A percentile compares a stretch with the other conserved stretches of the same genome.
Conservation (phyloP, 2,329 filamentous ascomycete genomes). For the Hymenoscyphus repandus region DNA sequence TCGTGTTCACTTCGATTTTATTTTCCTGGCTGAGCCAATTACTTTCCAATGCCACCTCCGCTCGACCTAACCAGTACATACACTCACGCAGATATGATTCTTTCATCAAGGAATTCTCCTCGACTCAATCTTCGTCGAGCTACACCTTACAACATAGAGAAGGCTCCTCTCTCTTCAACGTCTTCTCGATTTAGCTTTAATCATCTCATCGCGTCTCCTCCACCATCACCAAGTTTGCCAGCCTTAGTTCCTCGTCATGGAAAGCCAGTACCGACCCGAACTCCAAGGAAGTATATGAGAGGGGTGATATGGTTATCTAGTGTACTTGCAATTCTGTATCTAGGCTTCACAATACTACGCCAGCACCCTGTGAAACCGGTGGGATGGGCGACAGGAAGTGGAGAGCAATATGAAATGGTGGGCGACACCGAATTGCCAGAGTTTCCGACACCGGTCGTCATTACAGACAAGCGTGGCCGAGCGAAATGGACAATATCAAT, state of each 20-base stretch:
- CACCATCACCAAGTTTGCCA: conserved; percentile 65
- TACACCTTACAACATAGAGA: conserved; percentile 53
- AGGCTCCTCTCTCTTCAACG: conserved; percentile 50
- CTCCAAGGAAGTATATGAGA: conserved; percentile 22
- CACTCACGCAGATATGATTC: conserved; percentile 33
- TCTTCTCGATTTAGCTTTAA: conserved; percentile 62
- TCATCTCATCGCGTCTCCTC: conserved; percentile 63
- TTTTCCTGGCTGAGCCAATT: conserved; percentile 30
- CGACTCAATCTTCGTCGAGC: conserved; percentile 54
- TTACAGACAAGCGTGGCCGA: conserved; percentile 59
- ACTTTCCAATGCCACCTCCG: conserved; percentile 25
- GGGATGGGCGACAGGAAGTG: conserved; percentile 36
- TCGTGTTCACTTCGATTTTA: conserved; percentile 17
- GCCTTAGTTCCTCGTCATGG: conserved; percentile 61
- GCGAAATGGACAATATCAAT: conserved; percentile 80
- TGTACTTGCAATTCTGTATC: conserved; percentile 47
- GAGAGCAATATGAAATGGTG: conserved; percentile 60
- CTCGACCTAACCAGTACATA: conserved; percentile 33
- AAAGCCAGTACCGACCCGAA: conserved; percentile 46
- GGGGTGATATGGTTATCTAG: conserved; percentile 47
- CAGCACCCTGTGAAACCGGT: conserved; percentile 31
- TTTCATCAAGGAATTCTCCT: conserved; percentile 35
- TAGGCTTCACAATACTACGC: conserved; percentile 34
- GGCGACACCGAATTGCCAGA: conserved; percentile 61
- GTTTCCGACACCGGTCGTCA: conserved; percentile 66